A percentile compares a stretch with the other conserved stretches of the same genome.
phyloP scores from a whole-genome alignment of 2,329 filamentous ascomycete species.

The Fusarium denticulatum region DNA sequence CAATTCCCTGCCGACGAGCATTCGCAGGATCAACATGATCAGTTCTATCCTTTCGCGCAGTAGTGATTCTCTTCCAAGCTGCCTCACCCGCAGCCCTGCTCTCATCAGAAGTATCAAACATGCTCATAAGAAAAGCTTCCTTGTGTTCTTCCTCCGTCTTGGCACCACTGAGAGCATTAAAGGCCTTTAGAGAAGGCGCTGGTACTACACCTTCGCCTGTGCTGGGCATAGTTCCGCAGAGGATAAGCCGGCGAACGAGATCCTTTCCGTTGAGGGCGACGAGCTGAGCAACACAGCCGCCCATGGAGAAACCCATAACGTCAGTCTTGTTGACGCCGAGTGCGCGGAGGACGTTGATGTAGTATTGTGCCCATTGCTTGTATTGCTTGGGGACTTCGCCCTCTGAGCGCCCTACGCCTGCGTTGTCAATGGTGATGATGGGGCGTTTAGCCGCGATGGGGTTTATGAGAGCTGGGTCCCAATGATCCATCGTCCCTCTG shows the following conservation, averaged over 20 bases:
- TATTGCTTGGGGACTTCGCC: conserved; percentile 53
- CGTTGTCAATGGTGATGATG: conserved; percentile 59
- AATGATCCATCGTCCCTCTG: conserved; percentile 52
- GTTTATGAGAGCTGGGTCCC: conserved; percentile 58
- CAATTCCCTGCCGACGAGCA: conserved; percentile 45
- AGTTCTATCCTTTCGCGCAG: conserved; percentile 39
- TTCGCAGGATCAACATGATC: conserved; percentile 42
- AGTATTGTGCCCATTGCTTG: conserved; percentile 46
- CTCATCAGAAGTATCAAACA: conserved; percentile 48
- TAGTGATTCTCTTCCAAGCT: conserved; percentile 49
- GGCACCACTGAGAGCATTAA: conserved; percentile 47
- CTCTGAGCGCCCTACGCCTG: conserved; percentile 57
- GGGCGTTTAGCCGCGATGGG: conserved; percentile 53
- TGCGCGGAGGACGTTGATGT: conserved; percentile 49
- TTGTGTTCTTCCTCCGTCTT: conserved; percentile 47
- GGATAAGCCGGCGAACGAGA: conserved; percentile 53
- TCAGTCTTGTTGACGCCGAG: conserved; percentile 55
- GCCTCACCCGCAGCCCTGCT: conserved; percentile 47
- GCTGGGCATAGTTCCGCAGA: conserved; percentile 57
- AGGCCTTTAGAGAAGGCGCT: conserved; percentile 46
- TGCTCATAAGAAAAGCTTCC: conserved; percentile 46
- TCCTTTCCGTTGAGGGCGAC: conserved; percentile 53
- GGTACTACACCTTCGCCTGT: conserved; percentile 47
- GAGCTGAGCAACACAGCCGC: conserved; percentile 57
- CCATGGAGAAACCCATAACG: conserved; percentile 62